Percentiles rank a stretch among this genome's conserved stretches.
phyloP scores from a whole-genome alignment of 306 rosid genomes.

The Castanea mollissima region DNA sequence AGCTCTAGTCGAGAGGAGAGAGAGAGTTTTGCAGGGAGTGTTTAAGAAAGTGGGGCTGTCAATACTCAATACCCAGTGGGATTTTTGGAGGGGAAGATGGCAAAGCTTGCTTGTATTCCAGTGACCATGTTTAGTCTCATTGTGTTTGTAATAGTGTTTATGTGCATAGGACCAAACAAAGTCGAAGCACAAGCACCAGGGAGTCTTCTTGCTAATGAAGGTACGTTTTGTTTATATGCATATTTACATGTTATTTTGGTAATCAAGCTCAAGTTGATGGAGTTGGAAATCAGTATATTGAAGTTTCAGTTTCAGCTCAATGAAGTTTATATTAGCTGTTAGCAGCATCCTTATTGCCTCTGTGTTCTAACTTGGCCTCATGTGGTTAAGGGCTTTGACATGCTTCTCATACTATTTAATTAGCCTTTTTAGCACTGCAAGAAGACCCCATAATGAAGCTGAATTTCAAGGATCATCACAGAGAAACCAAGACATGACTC shows the following conservation, averaged over 20 bases:
- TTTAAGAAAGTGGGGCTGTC: background rate
- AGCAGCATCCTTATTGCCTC: too few relatives aligned
- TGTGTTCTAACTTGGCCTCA: too few relatives aligned
- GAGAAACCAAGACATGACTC: background rate
- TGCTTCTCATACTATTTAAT: too few relatives aligned
- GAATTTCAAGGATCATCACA: too few relatives aligned
- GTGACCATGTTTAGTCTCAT: background rate
- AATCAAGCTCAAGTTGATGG: background rate
- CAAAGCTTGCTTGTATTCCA: background rate
- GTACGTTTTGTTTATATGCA: background rate
- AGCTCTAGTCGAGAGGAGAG: too few relatives aligned
- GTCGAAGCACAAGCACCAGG: conserved; percentile 9
- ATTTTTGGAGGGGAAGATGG: conserved; percentile 2
- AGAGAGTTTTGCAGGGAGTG: too few relatives aligned
- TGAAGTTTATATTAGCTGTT: background rate
- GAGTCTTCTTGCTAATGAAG: conserved; percentile 21
- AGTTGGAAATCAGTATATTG: background rate
- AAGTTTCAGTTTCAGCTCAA: background rate
- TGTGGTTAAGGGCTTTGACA: background rate
- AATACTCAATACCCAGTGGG: background rate
- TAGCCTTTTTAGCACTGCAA: too few relatives aligned
- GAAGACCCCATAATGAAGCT: too few relatives aligned
- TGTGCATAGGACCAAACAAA: conserved; percentile 1
- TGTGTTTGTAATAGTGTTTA: background rate
- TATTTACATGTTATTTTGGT: background rate